Base-by-base conservation (phyloP, 306 rosid species). In the Trifolium repens region DNA sequence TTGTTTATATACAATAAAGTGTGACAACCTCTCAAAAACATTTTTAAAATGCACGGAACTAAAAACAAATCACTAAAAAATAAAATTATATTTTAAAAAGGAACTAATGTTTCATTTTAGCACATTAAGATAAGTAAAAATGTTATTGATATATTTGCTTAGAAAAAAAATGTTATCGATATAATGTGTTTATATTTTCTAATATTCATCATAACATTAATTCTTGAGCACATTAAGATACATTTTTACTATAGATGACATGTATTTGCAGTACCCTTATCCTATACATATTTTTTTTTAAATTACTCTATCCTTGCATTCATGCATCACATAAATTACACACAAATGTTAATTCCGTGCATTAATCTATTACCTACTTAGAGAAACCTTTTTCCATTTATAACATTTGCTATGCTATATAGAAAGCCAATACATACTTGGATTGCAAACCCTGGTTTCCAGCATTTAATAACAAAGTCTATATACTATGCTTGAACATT, bases 281-380 rank as follows among this genome's bases (percentile, higher is more conserved):
- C 35, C 62, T 57, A 57, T 19, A 22, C 8, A 9, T 26, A 10
- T 27, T 57, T 58, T n/a, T 19, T 9, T 19, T 54, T 0, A 57
- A 11, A 12, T 60, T 40, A 37, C 65, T 60, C 16, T 17, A 22
- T 14, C 16, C 73, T 7, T 11, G 49, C 37, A 63, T 75, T 42
- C 43, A 50, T 72, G 57, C 62, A 70, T 42, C 72, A 62, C 35
- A 42, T 72, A 46, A 30, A 70, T 42, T 63, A 62, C 35, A 63
- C 40, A 13, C 39, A 71, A 44, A 71, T 63, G 57, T 30, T 6
- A 39, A 27, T 64, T 26, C 32, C 5, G 1, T 55, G 73, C 61
- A 69, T 42, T 62, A 32, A 22, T 62, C 43, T 37, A 42, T 15
- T 10, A 27, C 72, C 66, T 68, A 49, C 75, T 46, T 66, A 58